phyloP scores from a whole-genome alignment of 2,329 filamentous ascomycete species.

The Ascosphaera aggregata region DNA sequence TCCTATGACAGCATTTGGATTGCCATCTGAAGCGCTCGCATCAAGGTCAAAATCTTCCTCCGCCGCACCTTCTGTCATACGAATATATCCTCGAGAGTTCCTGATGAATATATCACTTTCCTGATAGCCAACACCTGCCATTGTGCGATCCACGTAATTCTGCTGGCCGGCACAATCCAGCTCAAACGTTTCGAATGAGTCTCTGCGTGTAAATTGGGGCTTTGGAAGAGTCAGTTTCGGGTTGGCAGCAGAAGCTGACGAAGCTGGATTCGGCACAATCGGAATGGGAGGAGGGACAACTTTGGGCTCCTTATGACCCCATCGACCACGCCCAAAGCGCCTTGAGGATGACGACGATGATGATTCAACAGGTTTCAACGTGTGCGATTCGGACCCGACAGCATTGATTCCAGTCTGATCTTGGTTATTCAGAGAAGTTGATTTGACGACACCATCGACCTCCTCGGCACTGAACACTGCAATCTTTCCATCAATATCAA shows the following conservation, averaged over 20 bases:
- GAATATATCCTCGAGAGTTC: slow-evolving; percentile 46
- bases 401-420: too few relatives aligned
- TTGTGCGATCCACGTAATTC: slow-evolving; percentile 84
- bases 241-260: slow-evolving; percentile 20
- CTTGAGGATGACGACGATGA: not conserved
- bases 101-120: slow-evolving; percentile 76
- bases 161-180: slow-evolving; percentile 65
- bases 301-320: not conserved
- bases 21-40: slow-evolving; percentile 34
- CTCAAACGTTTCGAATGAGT: slow-evolving; percentile 33
- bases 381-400: too few relatives aligned
- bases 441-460: slow-evolving; percentile 47
- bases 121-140: slow-evolving; percentile 91
- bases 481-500: slow-evolving; percentile 68
- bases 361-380: too few relatives aligned
- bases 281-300: not conserved
- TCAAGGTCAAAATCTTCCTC: slow-evolving; percentile 39
- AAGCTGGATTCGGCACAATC: slow-evolving; percentile 13
- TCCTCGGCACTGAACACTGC: slow-evolving; percentile 62
- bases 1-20: slow-evolving; percentile 26
- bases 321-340: not conserved
- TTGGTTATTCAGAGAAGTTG: not conserved
- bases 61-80: slow-evolving; percentile 35
- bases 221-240: slow-evolving; percentile 23
- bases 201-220: slow-evolving; percentile 22